Evolutionary conservation across 2,329 filamentous ascomycete genomes (phyloP).

Genomic region (Beauveria varroae): DNA sequence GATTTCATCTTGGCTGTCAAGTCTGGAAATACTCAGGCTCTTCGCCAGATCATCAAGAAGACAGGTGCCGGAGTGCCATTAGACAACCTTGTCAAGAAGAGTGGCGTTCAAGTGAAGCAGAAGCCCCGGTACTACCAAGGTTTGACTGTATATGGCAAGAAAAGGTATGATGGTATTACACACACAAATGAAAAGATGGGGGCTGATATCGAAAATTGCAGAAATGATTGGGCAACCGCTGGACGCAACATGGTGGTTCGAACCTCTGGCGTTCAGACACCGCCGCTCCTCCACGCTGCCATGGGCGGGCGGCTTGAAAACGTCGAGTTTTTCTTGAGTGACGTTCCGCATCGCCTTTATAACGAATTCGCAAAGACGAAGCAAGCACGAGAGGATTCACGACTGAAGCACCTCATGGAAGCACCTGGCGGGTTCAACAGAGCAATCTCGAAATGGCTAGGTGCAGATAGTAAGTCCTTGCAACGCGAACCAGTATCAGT

Average conservation of each 20-base stretch:
- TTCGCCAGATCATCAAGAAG: constrained; percentile 57
- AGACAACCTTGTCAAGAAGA: constrained; percentile 56
- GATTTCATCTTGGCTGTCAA: constrained; percentile 38
- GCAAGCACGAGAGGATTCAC: constrained; percentile 50
- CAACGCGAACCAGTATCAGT: neutral
- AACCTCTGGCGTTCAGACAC: constrained; percentile 34
- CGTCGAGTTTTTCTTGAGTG: constrained; percentile 71
- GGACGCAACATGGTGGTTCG: constrained; percentile 40
- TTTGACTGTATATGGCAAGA: constrained; percentile 66
- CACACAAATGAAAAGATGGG: neutral
- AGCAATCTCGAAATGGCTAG: constrained; percentile 55
- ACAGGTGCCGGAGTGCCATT: constrained; percentile 64
- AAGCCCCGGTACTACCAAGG: constrained; percentile 72
- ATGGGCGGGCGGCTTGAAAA: constrained; percentile 51
- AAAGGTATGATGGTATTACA: constrained; percentile 32
- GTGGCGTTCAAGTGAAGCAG: constrained; percentile 52
- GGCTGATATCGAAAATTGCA: constrained; percentile 14
- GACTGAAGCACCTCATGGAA: constrained; percentile 53
- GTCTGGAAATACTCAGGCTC: constrained; percentile 44
- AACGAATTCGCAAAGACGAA: constrained; percentile 56
- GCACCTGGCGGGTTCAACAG: constrained; percentile 56
- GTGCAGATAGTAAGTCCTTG: constrained; percentile 45
- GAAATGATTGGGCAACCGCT: constrained; percentile 63
- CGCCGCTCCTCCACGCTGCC: constrained; percentile 56
- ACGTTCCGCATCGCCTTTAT: constrained; percentile 61